Percentiles rank a stretch among this genome's conserved stretches.
Conservation (phyloP, 2,329 filamentous ascomycete species). For the Clathrospora elynae region DNA sequence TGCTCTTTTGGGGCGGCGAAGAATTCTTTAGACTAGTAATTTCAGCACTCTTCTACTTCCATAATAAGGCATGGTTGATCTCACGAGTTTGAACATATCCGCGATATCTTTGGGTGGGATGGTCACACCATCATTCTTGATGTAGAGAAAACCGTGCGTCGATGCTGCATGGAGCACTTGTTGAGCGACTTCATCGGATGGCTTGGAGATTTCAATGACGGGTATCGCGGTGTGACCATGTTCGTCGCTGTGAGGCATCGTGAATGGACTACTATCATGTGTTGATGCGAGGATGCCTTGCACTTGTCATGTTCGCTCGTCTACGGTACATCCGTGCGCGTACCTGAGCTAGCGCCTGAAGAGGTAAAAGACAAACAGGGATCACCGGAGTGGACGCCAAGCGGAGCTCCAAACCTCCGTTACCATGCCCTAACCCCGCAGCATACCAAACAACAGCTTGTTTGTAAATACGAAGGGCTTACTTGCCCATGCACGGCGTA, state of each 20-base stretch:
- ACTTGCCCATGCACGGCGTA: too few relatives aligned
- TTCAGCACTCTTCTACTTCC: conserved; percentile 9
- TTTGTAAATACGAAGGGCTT: too few relatives aligned
- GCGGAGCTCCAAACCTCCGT: conserved; percentile 24
- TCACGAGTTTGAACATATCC: conserved; percentile 74
- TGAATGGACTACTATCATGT: too few relatives aligned
- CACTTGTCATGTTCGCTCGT: conserved; percentile 5
- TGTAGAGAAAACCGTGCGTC: conserved; percentile 86
- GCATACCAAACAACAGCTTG: too few relatives aligned
- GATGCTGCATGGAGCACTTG: conserved; percentile 78
- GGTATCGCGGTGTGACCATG: conserved; percentile 63
- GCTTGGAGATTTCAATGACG: conserved; percentile 77
- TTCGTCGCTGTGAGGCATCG: conserved; percentile 21
- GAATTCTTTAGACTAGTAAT: conserved; percentile 67
- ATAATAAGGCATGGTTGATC: conserved; percentile 7
- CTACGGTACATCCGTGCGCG: conserved; percentile 1
- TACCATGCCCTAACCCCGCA: conserved; percentile 12
- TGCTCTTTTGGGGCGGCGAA: conserved; percentile 73
- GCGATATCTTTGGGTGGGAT: conserved; percentile 71
- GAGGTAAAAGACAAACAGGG: conserved; percentile 19
- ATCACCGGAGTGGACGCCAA: conserved; percentile 12
- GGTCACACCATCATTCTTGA: conserved; percentile 73
- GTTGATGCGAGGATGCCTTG: conserved; percentile 2
- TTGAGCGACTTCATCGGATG: conserved; percentile 64
- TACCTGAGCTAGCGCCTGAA: conserved; percentile 22